Evolutionary conservation across 75 land plant genomes (phyloP), one percentile per base, ranked within the genome.

Genomic region (Isoetes taiwanensis): DNA sequence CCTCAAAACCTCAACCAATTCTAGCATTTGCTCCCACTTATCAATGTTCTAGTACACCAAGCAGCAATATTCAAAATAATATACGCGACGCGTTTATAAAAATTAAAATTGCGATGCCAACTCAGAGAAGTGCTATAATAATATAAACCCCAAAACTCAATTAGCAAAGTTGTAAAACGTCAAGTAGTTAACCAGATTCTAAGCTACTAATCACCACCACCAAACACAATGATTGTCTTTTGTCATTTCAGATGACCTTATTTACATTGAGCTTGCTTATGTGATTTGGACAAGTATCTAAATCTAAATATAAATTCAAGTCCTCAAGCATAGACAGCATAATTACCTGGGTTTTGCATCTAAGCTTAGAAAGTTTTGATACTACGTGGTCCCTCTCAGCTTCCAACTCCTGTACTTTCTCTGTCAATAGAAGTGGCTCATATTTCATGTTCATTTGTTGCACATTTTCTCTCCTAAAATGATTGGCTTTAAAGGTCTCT

Each of bases 401-500:
- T 43, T 59, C 69, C 11, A 66, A 28, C 8, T 31, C 37, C 5
- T 66, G 52, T 0, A 66, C 41, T 31, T 25, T 37, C 34, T 17
- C 54, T 40, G 43, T 58, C 23, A 50, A 16, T 11, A 14, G 1
- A 0, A 42, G 12, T 30, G 54, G 50, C 28, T 66, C 54, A 19
- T 46, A 19, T 23, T 46, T 23, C 41, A 24, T 31, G 20, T 59
- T 34, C n/a, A 25, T 41, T 24, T 66, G 42, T n/a, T 28, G 52
- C 8, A 26, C 3, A 10, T 29, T 66, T 66, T 59, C 60, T 8
- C 58, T 25, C 8, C 2, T 27, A 11, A 32, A 11, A 46, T 59
- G 59, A 5, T 3, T 34, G 20, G 54, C 33, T 25, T 66, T 66
- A 32, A 66, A 66, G 9, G 43, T 52, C 10, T 59, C 69, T 25